Evolutionary conservation across 768 basidiomycete genomes (phyloP).

Genomic region (Daedaleopsis nitida): DNA sequence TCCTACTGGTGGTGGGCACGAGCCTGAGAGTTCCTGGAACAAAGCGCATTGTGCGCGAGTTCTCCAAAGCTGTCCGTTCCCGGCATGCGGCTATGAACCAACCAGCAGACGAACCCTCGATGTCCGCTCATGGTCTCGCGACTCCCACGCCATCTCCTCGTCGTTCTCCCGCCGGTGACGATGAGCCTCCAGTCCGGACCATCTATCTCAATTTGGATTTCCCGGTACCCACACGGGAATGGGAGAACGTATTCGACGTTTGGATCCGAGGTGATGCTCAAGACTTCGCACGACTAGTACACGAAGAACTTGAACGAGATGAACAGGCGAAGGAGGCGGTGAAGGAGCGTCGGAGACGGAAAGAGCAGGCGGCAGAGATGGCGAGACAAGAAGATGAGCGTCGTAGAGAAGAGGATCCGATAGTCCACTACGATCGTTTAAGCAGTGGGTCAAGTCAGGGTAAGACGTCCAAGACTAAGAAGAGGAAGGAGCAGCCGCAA

Average conservation of each 20-base stretch:
- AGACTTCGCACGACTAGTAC: conserved; percentile 64
- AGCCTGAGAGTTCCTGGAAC: conserved; percentile 89
- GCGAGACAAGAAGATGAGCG: conserved; percentile 19
- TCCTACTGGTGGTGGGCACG: conserved; percentile 88
- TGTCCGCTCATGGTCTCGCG: conserved; percentile 28
- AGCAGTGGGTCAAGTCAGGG: background rate
- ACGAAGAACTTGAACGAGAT: conserved; percentile 59
- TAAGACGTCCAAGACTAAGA: conserved; percentile 15
- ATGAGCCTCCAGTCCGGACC: conserved; percentile 58
- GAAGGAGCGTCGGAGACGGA: conserved; percentile 56
- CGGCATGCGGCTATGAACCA: conserved; percentile 40
- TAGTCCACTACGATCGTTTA: background rate
- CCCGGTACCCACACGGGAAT: conserved; percentile 81
- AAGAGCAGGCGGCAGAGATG: conserved; percentile 41
- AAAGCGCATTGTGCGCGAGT: conserved; percentile 88
- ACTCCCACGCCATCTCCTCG: conserved; percentile 54
- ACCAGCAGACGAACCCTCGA: conserved; percentile 33
- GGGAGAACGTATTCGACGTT: conserved; percentile 88
- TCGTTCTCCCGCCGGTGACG: conserved; percentile 41
- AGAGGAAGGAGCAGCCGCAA: conserved; percentile 16
- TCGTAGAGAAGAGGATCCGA: background rate
- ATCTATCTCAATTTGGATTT: conserved; percentile 89
- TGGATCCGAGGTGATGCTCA: conserved; percentile 93
- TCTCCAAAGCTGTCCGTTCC: conserved; percentile 72
- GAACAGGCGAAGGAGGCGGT: conserved; percentile 53